Conservation (phyloP, 1,139 yeast species). For the Pichia sp. region DNA sequence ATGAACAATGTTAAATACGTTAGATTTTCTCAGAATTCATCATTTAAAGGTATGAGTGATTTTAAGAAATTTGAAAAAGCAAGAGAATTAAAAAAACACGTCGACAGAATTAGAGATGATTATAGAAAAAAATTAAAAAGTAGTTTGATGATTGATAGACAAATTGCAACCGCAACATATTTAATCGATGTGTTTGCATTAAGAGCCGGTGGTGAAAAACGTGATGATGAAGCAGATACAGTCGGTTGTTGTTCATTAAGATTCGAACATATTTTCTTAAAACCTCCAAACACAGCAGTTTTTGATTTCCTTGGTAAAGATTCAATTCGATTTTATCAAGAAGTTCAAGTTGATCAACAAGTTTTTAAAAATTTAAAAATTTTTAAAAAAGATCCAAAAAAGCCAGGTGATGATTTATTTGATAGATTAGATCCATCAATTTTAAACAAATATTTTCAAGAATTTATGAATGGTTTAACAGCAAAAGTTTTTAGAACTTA, state of each 20-base stretch:
- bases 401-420: constrained; percentile 86
- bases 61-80: constrained; percentile 91
- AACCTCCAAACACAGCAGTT: constrained; percentile 81
- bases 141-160: constrained; percentile 76
- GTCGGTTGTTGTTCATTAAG: constrained; percentile 96
- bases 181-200: constrained; percentile 90
- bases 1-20: constrained; percentile 81
- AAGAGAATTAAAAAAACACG: constrained; percentile 67
- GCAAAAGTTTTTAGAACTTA: constrained; percentile 98
- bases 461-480: constrained; percentile 86
- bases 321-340: constrained; percentile 86
- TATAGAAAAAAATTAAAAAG: constrained; percentile 67
- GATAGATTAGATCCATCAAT: constrained; percentile 82
- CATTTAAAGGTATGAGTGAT: constrained; percentile 87
- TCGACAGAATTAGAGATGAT: constrained; percentile 68
- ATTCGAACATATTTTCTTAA: constrained; percentile 78
- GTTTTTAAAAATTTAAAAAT: constrained; percentile 83
- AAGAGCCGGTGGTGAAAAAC: constrained; percentile 98
- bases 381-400: constrained; percentile 82
- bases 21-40: constrained; percentile 84
- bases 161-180: constrained; percentile 90
- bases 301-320: constrained; percentile 96
- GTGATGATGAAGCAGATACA: constrained; percentile 96
- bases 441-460: constrained; percentile 80
- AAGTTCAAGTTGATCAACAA: constrained; percentile 82